A percentile compares a stretch with the other conserved stretches of the same genome.
These are phyloP conservation scores for Lepidopterella palustris DNA, from an alignment of 495 filamentous ascomycete genomes.

Conservation along the genomic window DNA sequence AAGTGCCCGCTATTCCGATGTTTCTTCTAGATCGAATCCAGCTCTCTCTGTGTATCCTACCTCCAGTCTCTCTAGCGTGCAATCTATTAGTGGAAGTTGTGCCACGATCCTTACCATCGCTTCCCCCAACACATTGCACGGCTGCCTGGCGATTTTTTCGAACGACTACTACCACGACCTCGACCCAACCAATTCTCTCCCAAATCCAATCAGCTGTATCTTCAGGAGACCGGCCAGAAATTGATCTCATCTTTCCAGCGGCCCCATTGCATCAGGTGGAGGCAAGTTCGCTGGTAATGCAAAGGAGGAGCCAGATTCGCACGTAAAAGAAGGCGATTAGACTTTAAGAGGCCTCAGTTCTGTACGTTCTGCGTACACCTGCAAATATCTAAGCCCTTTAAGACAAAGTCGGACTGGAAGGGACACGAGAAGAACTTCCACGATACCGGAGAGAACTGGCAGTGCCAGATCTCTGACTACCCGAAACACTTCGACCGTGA, in stretches of 20 bases:
- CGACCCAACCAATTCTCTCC: not conserved
- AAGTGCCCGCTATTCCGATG: not conserved
- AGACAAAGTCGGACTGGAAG: slow-evolving; percentile 16
- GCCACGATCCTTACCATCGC: not conserved
- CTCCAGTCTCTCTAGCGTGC: not conserved
- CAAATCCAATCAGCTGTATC: not conserved
- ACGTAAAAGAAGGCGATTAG: too few species aligned
- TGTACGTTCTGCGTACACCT: slow-evolving; percentile 8
- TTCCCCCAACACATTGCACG: not conserved
- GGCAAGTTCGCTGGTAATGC: too few species aligned
- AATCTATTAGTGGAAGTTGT: not conserved
- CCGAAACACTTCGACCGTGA: not conserved
- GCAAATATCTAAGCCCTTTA: not conserved
- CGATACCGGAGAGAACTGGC: slow-evolving; percentile 10
- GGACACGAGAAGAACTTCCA: slow-evolving; percentile 10
- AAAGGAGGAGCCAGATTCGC: too few species aligned
- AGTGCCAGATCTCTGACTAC: slow-evolving; percentile 1
- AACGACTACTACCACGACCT: too few species aligned
- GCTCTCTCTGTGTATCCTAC: not conserved
- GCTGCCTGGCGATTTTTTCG: too few species aligned
- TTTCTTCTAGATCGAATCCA: not conserved
- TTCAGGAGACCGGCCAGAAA: too few species aligned
- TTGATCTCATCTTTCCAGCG: too few species aligned
- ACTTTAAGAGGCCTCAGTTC: not conserved
- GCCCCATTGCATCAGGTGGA: too few species aligned